A percentile compares a stretch with the other conserved stretches of the same genome.
Conservation (phyloP, 169 alveolate genomes). For the Theileria sp. region DNA sequence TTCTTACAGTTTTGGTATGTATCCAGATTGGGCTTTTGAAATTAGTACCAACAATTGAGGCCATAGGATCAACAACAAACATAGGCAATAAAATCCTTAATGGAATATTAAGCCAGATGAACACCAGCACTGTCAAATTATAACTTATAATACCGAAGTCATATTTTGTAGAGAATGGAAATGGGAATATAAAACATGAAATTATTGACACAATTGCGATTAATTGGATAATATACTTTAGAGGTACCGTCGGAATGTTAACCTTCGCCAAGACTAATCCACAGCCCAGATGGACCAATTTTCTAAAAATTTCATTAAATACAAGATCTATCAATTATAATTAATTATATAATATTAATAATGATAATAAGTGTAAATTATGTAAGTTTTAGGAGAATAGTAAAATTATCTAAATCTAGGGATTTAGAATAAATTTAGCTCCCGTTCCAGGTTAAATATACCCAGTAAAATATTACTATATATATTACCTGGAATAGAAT, state of each 20-base stretch:
- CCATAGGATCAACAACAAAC: slow-evolving; percentile 61
- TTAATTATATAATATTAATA: not conserved
- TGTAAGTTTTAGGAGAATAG: no score
- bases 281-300: slow-evolving; percentile 59
- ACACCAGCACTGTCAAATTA: slow-evolving; percentile 28
- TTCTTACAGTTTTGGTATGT: slow-evolving; percentile 59
- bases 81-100: slow-evolving; percentile 45
- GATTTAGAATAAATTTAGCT: no score
- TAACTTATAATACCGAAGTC: slow-evolving; percentile 56
- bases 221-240: slow-evolving; percentile 6
- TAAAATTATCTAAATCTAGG: no score
- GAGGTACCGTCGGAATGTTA: slow-evolving; percentile 23
- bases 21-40: slow-evolving; percentile 27
- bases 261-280: slow-evolving; percentile 42
- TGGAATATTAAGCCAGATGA: slow-evolving; percentile 20
- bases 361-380: not conserved
- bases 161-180: slow-evolving; percentile 37
- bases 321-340: not conserved
- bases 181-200: slow-evolving; percentile 18
- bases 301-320: not conserved
- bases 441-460: no score
- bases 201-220: slow-evolving; percentile 37
- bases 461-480: not conserved
- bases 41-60: slow-evolving; percentile 29
- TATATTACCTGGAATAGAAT: slow-evolving; percentile 37